Evolutionary conservation across 1,284 basidiomycete genomes (phyloP).

Genomic region (Boletellus deceptivus): DNA sequence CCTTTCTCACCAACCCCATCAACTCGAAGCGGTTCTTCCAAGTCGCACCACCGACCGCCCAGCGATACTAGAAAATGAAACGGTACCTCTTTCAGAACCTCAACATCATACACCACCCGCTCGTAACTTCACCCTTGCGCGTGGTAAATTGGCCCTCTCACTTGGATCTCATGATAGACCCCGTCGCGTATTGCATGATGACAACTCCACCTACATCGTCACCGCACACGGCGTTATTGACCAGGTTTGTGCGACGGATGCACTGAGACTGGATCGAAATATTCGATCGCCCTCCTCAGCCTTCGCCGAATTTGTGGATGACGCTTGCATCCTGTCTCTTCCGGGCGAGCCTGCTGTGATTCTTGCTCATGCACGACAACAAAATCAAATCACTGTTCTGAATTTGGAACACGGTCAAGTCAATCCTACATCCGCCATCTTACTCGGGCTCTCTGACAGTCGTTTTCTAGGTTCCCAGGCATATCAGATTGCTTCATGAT

Average conservation of each 20-base stretch:
- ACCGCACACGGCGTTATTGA: slow-evolving; percentile 41
- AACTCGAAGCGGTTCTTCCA: not conserved
- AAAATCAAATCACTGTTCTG: slow-evolving; percentile 35
- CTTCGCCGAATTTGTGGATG: slow-evolving; percentile 37
- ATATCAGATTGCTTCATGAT: slow-evolving; percentile 28
- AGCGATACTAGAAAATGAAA: not conserved
- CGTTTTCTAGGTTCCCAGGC: slow-evolving; percentile 8
- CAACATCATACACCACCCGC: not conserved
- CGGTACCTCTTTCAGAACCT: not conserved
- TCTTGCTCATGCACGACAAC: slow-evolving; percentile 41
- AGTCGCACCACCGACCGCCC: not conserved
- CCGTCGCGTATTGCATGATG: slow-evolving; percentile 37
- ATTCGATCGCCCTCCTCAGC: slow-evolving; percentile 21
- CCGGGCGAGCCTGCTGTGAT: slow-evolving; percentile 30
- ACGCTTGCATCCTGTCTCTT: slow-evolving; percentile 40
- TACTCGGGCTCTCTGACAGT: slow-evolving; percentile 12
- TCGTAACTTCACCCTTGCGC: slow-evolving; percentile 4
- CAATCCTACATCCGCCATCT: slow-evolving; percentile 4
- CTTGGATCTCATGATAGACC: slow-evolving; percentile 39
- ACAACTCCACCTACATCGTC: slow-evolving; percentile 22
- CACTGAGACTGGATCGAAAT: slow-evolving; percentile 13
- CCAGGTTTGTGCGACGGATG: slow-evolving; percentile 22
- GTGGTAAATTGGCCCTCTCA: slow-evolving; percentile 22
- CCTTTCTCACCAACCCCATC: not conserved
- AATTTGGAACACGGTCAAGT: slow-evolving; percentile 23